Conservation (phyloP, 345 rosid species). For the Luvunga scandens region DNA sequence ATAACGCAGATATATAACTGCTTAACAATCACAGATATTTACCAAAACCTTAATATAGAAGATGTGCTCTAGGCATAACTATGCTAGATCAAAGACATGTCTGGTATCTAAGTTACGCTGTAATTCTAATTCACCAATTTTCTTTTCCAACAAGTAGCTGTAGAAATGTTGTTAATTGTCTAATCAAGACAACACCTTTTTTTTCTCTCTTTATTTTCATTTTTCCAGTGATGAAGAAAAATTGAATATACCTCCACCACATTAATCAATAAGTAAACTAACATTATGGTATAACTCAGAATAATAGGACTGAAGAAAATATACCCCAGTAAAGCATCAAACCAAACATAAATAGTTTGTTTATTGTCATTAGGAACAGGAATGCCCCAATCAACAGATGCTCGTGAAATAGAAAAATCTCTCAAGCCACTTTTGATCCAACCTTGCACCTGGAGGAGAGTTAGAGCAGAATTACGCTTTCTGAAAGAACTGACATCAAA, state of each 20-base stretch:
- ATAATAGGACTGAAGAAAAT: conserved; percentile 2
- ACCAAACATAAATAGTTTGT: conserved; percentile 98
- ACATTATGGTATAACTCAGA: neutral
- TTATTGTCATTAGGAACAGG: conserved; percentile 83
- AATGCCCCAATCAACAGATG: conserved; percentile 97
- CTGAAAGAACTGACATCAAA: neutral
- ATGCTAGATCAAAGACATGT: neutral
- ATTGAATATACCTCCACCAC: neutral
- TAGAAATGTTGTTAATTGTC: neutral
- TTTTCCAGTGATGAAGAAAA: conserved; percentile 3
- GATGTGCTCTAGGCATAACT: neutral
- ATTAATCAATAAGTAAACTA: neutral
- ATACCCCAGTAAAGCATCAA: conserved; percentile 95
- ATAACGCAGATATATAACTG: conserved; percentile 88
- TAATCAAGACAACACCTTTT: neutral
- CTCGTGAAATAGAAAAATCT: conserved; percentile 96
- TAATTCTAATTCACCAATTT: neutral
- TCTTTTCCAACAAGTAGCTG: neutral
- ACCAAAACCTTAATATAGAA: neutral
- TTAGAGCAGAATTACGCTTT: conserved; percentile 5
- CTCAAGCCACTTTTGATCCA: conserved; percentile 83
- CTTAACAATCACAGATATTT: conserved; percentile 14
- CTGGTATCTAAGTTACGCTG: neutral
- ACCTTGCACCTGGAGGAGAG: conserved; percentile 71
- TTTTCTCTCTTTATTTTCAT: neutral